Conservation (phyloP, 192 early-diverging fungal genomes). For the Backusella macrospora region DNA sequence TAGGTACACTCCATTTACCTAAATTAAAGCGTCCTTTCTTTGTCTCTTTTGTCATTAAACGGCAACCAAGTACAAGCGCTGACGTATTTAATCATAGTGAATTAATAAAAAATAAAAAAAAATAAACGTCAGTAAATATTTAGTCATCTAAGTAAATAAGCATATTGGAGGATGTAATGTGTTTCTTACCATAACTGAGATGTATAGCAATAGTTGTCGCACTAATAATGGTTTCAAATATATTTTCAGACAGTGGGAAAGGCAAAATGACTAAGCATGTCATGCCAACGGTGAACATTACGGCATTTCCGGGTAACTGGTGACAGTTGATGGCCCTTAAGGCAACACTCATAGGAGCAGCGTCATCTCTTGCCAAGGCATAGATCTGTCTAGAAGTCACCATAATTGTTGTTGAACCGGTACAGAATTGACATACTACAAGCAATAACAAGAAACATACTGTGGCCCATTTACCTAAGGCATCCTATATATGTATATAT, state of each 20-base stretch:
- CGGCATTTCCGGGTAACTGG: slow-evolving; percentile 25
- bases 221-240: slow-evolving; percentile 36
- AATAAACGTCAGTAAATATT: not conserved
- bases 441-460: slow-evolving; percentile 46
- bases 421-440: slow-evolving; percentile 48
- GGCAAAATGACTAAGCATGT: slow-evolving; percentile 26
- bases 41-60: slow-evolving; percentile 9
- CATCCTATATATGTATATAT: slow-evolving; percentile 39
- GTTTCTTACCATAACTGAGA: slow-evolving; percentile 32
- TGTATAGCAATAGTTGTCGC: slow-evolving; percentile 33
- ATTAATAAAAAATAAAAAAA: not conserved
- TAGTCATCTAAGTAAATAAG: not conserved
- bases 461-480: slow-evolving; percentile 43
- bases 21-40: slow-evolving; percentile 30
- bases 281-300: not conserved
- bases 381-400: slow-evolving; percentile 52
- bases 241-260: slow-evolving; percentile 32
- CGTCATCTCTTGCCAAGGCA: slow-evolving; percentile 56
- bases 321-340: slow-evolving; percentile 17
- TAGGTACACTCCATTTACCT: slow-evolving; percentile 23
- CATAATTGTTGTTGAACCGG: slow-evolving; percentile 48
- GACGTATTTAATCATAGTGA: not conserved
- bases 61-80: slow-evolving; percentile 31
- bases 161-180: not conserved
- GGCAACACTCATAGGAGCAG: slow-evolving; percentile 18